Evolutionary conservation across 495 filamentous ascomycete species (phyloP), one percentile per base, ranked within the genome.

Genomic region (Penicillium chermesinum): DNA sequence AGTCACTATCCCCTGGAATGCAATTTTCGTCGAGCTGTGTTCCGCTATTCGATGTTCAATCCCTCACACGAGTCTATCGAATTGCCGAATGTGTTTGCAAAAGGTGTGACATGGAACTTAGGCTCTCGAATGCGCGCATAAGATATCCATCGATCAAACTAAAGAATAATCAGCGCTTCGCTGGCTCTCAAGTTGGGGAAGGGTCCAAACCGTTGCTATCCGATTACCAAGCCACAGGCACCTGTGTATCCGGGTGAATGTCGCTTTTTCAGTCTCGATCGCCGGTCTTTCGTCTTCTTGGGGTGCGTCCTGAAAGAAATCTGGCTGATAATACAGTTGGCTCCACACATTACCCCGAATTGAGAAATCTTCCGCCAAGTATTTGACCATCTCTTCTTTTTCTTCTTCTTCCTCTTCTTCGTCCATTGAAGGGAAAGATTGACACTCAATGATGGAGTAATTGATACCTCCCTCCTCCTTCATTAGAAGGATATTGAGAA

Each of bases 311-410:
- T 73, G 61, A 57, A 95, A 95, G 75, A 84, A 96, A 1, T 69
- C 61, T 0, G 69, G 52, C 0, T 88, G 87, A 45, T 83, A 93
- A 47, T 89, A 87, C 8, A 66, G 59, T 35, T 81, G 75, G 3
- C 77, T 79, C 81, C 85, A 95, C 2, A 83, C 58, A 15, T 91
- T 77, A 0, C 91, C 93, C 4, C 85, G 78, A 45, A 95, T 80
- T 0, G 83, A 71, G 49, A 82, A 96, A 52, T 98, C 93, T 52
- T 96, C 93, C 0, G 88, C 83, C 0, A 96, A 61, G 3, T 88
- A 88, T n/a, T 78, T 70, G 7, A 57, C 69, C 7, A 44, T 38
- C 12, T 70, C 76, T 35, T 81, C 75, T 2, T n/a, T n/a, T n/a
- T n/a, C n/a, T n/a, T n/a, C n/a, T n/a, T n/a, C n/a, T n/a, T n/a